These are phyloP conservation scores for Pichia sp. DNA, from an alignment of 1,139 yeast species.

Conservation along the genomic window DNA sequence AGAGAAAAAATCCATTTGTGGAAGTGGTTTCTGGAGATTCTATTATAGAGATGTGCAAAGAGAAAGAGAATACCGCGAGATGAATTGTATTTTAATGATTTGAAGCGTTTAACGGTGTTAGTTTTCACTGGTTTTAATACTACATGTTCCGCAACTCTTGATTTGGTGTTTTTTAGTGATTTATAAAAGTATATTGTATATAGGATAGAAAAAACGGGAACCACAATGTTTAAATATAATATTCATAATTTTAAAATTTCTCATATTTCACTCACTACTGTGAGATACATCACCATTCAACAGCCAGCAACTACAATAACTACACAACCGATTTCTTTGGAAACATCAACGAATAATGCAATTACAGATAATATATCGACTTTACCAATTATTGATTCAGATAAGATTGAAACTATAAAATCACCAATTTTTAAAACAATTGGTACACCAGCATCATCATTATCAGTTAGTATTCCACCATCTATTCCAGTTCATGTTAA, in stretches of 20 bases:
- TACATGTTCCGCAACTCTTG: too few relatives aligned
- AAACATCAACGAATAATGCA: background rate
- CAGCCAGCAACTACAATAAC: constrained; percentile 19
- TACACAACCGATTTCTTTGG: constrained; percentile 8
- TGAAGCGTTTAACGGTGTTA: too few relatives aligned
- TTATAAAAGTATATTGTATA: too few relatives aligned
- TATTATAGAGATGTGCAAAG: background rate
- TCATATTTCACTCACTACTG: background rate
- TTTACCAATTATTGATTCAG: constrained; percentile 7
- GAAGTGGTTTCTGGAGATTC: background rate
- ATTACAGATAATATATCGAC: constrained; percentile 15
- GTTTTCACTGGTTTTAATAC: too few relatives aligned
- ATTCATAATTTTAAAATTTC: background rate
- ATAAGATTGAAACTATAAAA: background rate
- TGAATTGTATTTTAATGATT: background rate
- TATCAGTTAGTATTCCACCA: constrained; percentile 47
- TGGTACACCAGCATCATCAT: constrained; percentile 40
- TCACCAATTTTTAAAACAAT: constrained; percentile 33
- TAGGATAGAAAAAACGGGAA: too few relatives aligned
- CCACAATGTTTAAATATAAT: background rate
- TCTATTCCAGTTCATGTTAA: constrained; percentile 48
- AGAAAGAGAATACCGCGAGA: background rate
- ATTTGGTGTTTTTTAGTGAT: too few relatives aligned
- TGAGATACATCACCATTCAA: constrained; percentile 25
- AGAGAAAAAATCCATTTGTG: background rate